Conservation (phyloP, 2,329 filamentous ascomycete species). For the Talaromyces sp. region DNA sequence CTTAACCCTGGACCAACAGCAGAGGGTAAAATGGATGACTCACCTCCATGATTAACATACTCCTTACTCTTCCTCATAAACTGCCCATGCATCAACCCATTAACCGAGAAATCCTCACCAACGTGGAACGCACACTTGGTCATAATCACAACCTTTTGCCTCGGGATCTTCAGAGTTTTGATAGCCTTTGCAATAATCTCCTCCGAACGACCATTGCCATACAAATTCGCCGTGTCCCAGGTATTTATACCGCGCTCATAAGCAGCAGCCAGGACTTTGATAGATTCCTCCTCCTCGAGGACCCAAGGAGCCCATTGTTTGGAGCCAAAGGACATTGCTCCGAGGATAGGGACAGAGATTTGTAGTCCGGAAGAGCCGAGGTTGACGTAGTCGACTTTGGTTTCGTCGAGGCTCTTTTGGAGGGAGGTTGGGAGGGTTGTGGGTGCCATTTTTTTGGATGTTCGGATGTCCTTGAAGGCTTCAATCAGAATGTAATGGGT, state of each 20-base stretch:
- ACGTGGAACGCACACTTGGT: conserved; percentile 50
- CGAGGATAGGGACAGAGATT: conserved; percentile 27
- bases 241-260: conserved; percentile 30
- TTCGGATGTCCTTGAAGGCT: too few relatives aligned
- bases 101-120: conserved; percentile 26
- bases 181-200: conserved; percentile 62
- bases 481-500: background rate
- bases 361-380: conserved; percentile 29
- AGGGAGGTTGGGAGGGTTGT: conserved; percentile 9
- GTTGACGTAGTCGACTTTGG: conserved; percentile 17
- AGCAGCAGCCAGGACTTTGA: conserved; percentile 26
- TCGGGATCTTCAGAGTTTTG: conserved; percentile 57
- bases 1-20: background rate
- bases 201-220: conserved; percentile 59
- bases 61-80: conserved; percentile 48
- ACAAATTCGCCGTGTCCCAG: conserved; percentile 34
- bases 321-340: conserved; percentile 19
- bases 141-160: conserved; percentile 57
- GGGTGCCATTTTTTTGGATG: conserved; percentile 11
- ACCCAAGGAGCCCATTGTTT: conserved; percentile 3
- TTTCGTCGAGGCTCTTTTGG: conserved; percentile 16
- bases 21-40: background rate
- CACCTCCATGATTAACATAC: conserved; percentile 45
- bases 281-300: background rate
- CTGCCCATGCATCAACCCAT: conserved; percentile 34